A percentile compares a stretch with the other conserved stretches of the same genome.
These are phyloP conservation scores for Venustampulla echinocandica DNA, from an alignment of 495 filamentous ascomycete genomes.

Conservation along the genomic window DNA sequence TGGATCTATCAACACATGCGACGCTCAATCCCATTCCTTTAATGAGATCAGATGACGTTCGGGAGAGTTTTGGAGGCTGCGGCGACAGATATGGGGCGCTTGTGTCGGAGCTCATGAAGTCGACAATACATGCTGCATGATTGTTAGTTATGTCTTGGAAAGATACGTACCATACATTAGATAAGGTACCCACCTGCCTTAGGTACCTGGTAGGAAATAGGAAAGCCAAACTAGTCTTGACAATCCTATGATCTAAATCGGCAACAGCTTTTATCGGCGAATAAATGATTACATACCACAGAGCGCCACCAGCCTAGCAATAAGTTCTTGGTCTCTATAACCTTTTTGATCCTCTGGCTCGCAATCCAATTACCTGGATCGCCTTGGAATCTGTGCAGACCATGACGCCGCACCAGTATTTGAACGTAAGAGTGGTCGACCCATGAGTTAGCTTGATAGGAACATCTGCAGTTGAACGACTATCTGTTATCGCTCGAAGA, in stretches of 20 bases:
- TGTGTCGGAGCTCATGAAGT: constrained; percentile 97
- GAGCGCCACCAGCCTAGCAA: too few relatives aligned
- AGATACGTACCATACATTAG: too few relatives aligned
- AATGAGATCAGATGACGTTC: constrained; percentile 94
- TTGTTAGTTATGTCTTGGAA: too few relatives aligned
- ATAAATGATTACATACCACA: too few relatives aligned
- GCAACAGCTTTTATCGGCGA: too few relatives aligned
- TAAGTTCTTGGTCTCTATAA: constrained; percentile 86
- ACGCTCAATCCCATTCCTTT: constrained; percentile 96
- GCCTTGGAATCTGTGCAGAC: constrained; percentile 96
- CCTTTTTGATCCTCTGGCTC: constrained; percentile 98
- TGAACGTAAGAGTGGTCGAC: constrained; percentile 95
- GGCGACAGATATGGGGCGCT: constrained; percentile 94
- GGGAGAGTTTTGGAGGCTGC: constrained; percentile 97
- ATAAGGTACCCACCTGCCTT: too few relatives aligned
- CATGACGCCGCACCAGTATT: constrained; percentile 96
- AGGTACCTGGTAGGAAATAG: too few relatives aligned
- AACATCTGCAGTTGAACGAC: constrained; percentile 88
- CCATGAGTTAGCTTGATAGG: constrained; percentile 99
- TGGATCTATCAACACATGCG: too few relatives aligned
- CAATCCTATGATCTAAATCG: constrained; percentile 97
- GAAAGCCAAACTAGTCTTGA: constrained; percentile 98
- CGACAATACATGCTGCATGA: constrained; percentile 98
- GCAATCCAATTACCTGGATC: constrained; percentile 98
- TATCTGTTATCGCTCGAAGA: constrained; percentile 94